Conservation (phyloP, 805 yeast genomes). For the Lipomyces chichibuensis region DNA sequence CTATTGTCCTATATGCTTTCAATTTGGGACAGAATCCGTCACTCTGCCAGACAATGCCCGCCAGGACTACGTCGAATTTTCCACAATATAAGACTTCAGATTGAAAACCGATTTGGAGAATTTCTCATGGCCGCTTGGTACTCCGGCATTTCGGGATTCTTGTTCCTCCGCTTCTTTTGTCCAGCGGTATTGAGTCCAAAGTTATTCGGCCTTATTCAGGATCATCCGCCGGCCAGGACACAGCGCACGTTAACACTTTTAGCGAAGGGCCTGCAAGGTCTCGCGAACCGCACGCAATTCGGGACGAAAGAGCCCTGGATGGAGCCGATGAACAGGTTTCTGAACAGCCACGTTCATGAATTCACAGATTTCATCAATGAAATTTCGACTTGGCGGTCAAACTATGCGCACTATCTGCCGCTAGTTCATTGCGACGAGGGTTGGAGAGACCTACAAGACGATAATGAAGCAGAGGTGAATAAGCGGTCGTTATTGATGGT, state of each 20-base stretch:
- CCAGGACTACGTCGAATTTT: slow-evolving; percentile 64
- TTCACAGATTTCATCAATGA: slow-evolving; percentile 70
- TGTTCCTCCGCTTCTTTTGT: slow-evolving; percentile 82
- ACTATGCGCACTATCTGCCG: slow-evolving; percentile 20
- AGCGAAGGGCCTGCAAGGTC: slow-evolving; percentile 75
- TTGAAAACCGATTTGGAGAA: slow-evolving; percentile 47
- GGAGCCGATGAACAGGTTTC: slow-evolving; percentile 67
- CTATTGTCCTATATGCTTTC: slow-evolving; percentile 35
- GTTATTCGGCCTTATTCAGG: slow-evolving; percentile 68
- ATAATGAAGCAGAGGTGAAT: slow-evolving; percentile 19
- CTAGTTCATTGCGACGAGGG: background rate
- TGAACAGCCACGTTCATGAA: slow-evolving; percentile 59
- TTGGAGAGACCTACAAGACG: slow-evolving; percentile 16
- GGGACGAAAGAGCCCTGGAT: slow-evolving; percentile 85
- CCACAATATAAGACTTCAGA: slow-evolving; percentile 61
- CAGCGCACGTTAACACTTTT: slow-evolving; percentile 80
- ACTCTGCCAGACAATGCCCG: slow-evolving; percentile 77
- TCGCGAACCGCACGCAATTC: slow-evolving; percentile 76
- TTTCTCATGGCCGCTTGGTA: slow-evolving; percentile 47
- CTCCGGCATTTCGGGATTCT: slow-evolving; percentile 79
- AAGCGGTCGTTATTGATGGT: slow-evolving; percentile 20
- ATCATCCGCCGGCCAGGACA: slow-evolving; percentile 69
- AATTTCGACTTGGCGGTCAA: slow-evolving; percentile 50
- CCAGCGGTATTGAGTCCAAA: slow-evolving; percentile 93
- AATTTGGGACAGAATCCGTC: slow-evolving; percentile 68